Conservation (phyloP, 768 basidiomycete genomes). For the Rubroboletus satanas region DNA sequence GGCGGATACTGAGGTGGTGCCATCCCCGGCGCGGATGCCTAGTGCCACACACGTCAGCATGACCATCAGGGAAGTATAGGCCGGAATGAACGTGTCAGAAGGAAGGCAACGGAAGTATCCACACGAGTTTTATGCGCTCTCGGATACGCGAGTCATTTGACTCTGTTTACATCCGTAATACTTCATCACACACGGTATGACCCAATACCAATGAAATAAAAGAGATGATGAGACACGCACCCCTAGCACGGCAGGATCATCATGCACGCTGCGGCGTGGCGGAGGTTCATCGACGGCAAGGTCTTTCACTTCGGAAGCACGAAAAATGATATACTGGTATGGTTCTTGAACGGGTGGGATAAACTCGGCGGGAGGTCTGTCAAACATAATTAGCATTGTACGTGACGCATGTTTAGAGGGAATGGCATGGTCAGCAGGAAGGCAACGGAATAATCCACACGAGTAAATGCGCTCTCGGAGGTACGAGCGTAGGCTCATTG, state of each 20-base stretch:
- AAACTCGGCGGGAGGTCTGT: conserved; percentile 69
- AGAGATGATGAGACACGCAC: conserved; percentile 42
- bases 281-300: conserved; percentile 74
- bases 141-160: conserved; percentile 34
- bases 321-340: conserved; percentile 88
- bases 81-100: conserved; percentile 38
- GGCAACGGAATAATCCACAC: conserved; percentile 65
- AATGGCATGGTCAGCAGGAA: conserved; percentile 48
- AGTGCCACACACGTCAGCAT: conserved; percentile 14
- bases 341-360: conserved; percentile 81
- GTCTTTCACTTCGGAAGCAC: conserved; percentile 86
- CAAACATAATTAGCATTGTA: conserved; percentile 25
- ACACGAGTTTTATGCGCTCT: conserved; percentile 46
- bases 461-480: conserved; percentile 43
- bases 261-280: conserved; percentile 61
- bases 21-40: conserved; percentile 50
- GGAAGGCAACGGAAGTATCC: conserved; percentile 62
- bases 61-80: background rate
- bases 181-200: conserved; percentile 35
- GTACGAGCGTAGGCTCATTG: conserved; percentile 33
- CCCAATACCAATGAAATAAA: background rate
- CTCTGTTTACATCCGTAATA: conserved; percentile 44
- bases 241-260: conserved; percentile 82
- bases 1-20: conserved; percentile 29
- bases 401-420: background rate